A percentile compares a stretch with the other conserved stretches of the same genome.
These are phyloP conservation scores for Fusarium denticulatum DNA, from an alignment of 2,329 filamentous ascomycete species.

Conservation along the genomic window DNA sequence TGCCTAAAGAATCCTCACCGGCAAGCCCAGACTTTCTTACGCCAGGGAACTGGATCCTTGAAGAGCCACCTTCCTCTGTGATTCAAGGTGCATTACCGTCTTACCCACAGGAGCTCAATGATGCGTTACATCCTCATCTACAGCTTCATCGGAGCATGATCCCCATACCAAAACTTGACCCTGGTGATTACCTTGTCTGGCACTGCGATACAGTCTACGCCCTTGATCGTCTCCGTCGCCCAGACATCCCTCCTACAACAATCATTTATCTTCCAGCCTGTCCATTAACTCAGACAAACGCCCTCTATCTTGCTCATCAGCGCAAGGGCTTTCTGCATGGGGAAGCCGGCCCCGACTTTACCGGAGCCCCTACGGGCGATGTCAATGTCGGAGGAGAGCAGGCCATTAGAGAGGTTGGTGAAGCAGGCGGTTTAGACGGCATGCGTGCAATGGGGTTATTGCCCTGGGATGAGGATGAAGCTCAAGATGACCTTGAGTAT, in stretches of 20 bases:
- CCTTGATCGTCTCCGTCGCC: slow-evolving; percentile 63
- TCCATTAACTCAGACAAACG: slow-evolving; percentile 55
- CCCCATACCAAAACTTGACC: slow-evolving; percentile 72
- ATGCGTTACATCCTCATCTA: slow-evolving; percentile 74
- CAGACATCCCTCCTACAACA: slow-evolving; percentile 39
- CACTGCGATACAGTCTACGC: slow-evolving; percentile 77
- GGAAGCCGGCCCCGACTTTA: slow-evolving; percentile 54
- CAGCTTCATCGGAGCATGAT: slow-evolving; percentile 73
- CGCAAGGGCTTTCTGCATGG: slow-evolving; percentile 55
- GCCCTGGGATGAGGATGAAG: slow-evolving; percentile 54
- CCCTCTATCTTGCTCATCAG: slow-evolving; percentile 54
- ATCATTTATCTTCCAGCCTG: slow-evolving; percentile 54
- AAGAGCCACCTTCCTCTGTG: slow-evolving; percentile 55
- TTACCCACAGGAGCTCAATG: slow-evolving; percentile 73
- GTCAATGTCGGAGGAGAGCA: slow-evolving; percentile 48
- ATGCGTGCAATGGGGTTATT: slow-evolving; percentile 54
- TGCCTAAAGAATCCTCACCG: slow-evolving; percentile 49
- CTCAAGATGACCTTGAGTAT: slow-evolving; percentile 46
- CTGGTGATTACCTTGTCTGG: slow-evolving; percentile 81
- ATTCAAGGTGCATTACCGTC: slow-evolving; percentile 76
- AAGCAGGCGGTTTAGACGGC: slow-evolving; percentile 53
- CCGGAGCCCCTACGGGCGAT: slow-evolving; percentile 48
- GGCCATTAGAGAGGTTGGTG: slow-evolving; percentile 51
- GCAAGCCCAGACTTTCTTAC: slow-evolving; percentile 53
- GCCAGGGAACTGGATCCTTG: slow-evolving; percentile 65